Conservation (phyloP, 2,329 filamentous ascomycete species). For the Talaromyces sp. region DNA sequence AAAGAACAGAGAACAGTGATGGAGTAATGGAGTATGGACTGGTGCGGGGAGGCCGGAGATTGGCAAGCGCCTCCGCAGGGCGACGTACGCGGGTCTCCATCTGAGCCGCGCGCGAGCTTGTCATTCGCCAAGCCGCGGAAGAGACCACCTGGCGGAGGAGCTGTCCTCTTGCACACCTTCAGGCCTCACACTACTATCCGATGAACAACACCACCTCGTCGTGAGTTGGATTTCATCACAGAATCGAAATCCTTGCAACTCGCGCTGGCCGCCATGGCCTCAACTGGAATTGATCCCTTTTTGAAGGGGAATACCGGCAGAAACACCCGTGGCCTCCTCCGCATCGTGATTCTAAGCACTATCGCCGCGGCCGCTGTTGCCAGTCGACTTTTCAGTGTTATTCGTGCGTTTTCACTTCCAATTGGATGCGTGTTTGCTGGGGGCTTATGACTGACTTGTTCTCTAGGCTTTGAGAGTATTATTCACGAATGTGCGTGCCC, state of each 20-base stretch:
- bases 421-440: neutral
- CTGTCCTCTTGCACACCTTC: conserved; percentile 20
- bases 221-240: conserved; percentile 15
- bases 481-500: conserved; percentile 91
- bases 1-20: neutral
- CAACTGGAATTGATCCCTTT: conserved; percentile 51
- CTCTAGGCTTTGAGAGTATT: conserved; percentile 88
- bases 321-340: conserved; percentile 78
- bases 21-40: neutral
- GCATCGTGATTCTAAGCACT: conserved; percentile 82
- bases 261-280: conserved; percentile 42
- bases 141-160: conserved; percentile 41
- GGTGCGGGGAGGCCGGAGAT: conserved; percentile 3
- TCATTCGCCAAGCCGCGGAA: conserved; percentile 34
- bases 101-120: conserved; percentile 5
- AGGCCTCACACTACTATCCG: neutral
- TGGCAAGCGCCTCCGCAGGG: conserved; percentile 1
- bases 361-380: conserved; percentile 90
- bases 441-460: neutral
- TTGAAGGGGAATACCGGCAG: conserved; percentile 73
- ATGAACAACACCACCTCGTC: conserved; percentile 6
- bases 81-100: neutral
- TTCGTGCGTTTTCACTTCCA: conserved; percentile 60
- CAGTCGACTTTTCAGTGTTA: conserved; percentile 95
- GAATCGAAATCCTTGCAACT: conserved; percentile 26